Evolutionary conservation across 257 asterid species (phyloP).

Genomic region (Pogostemon cablin): DNA sequence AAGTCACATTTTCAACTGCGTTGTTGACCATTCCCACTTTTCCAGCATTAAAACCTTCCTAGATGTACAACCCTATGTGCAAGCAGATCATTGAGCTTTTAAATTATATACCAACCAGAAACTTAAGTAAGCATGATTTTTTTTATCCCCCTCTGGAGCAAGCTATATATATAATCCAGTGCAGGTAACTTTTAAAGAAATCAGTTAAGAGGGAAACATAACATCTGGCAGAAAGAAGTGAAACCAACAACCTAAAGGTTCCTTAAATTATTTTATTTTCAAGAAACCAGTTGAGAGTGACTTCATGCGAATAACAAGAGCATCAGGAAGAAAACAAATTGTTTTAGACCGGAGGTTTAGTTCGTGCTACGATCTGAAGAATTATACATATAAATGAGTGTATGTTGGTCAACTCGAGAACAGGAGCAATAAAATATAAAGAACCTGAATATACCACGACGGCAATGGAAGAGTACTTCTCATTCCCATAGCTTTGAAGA

Average conservation of each 20-base stretch:
- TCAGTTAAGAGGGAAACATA: not conserved
- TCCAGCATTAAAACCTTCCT: constrained; percentile 20
- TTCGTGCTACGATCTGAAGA: constrained; percentile 16
- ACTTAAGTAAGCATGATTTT: not conserved
- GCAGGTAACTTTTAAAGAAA: not conserved
- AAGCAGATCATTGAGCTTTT: constrained; percentile 5
- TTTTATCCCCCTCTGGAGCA: not conserved
- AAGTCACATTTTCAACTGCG: constrained; percentile 19
- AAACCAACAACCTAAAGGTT: not conserved
- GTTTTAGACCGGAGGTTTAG: not conserved
- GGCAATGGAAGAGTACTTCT: constrained; percentile 94
- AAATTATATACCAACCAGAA: not conserved
- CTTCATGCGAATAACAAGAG: not conserved
- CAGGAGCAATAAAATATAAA: constrained; percentile 51
- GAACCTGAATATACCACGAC: constrained; percentile 96
- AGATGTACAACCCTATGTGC: not conserved
- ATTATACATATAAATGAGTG: constrained; percentile 6
- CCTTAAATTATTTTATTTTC: constrained; percentile 3
- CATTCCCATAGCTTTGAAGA: constrained; percentile 94
- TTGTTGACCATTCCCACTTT: not conserved
- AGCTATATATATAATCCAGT: not conserved
- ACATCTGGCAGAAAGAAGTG: constrained; percentile 13
- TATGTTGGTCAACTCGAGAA: constrained; percentile 41
- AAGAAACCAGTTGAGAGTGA: not conserved
- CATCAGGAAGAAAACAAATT: constrained; percentile 21